Base-by-base conservation (phyloP, 495 filamentous ascomycete genomes). In the Friedmanniomyces simplex region DNA sequence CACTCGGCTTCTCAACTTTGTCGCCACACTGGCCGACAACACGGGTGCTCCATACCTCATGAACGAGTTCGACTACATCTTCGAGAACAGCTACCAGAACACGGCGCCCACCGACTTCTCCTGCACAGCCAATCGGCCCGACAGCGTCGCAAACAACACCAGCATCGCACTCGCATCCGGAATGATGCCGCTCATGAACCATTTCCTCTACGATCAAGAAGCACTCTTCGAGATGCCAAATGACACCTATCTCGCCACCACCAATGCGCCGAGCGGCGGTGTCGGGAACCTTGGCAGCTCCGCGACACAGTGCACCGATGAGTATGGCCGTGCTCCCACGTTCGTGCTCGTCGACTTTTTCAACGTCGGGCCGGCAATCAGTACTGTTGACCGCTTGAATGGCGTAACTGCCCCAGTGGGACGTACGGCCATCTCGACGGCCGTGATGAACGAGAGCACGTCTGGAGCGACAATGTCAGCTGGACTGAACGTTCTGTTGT, bases 141-240 rank as follows among this genome's bases (percentile, higher is more conserved):
- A 64, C 12, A 32, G 55, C 14, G 52, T 67, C 16, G 55, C 28
- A 7, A 58, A 37, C 14, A 30, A 55, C 41, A 53, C 67, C 22
- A 16, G 50, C 6, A 32, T 36, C 5, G 69, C 69, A 5, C 30
- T 67, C n/a, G 7, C 41, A n/a, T 57, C 64, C 1, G 64, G 61
- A 39, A 55, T 62, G 49, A 67, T 73, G 68, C 67, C 69, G 32
- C 50, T 73, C 3, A 66, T 67, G 68, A 73, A 73, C 62, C 71
- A 56, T 28, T 56, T 56, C 26, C 56, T 71, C 24, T 55, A 71
- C 62, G 21, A 37, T 8, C 21, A 45, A 1, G 25, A 61, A 30
- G 50, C 56, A 13, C 67, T 69, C 48, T 64, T 72, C 39, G 56
- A 66, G 32, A 46, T 34, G 1, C 64, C 64, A 22, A 50, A 62